Base-by-base conservation (phyloP, 2,329 filamentous ascomycete species). In the Daldinia eschscholtzii region DNA sequence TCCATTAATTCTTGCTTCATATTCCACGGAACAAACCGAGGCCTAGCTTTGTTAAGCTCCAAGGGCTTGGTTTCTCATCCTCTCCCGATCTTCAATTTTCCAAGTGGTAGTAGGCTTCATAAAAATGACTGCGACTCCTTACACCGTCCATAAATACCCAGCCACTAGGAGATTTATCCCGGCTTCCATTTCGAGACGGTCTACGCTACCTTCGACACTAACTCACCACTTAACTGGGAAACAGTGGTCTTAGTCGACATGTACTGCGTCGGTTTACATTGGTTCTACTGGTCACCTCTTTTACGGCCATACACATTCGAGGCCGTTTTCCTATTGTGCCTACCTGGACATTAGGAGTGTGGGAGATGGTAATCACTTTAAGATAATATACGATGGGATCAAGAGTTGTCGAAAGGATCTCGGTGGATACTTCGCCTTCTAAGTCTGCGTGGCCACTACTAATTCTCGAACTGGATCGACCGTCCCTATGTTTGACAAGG, bases 1-100 rank as follows among this genome's bases (percentile, higher is more conserved):
- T 61, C 64, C 57, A 61, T 61, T 71, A 65, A 70, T 70, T 61
- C 39, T 64, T 44, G 41, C 61, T 61, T 50, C 44, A 59, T 62
- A 28, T 65, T 55, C 48, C 28, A 44, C 50, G 39, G 65, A 48
- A 44, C 48, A 41, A 66, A 58, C 35, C 20, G 30, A 57, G 44
- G 39, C 39, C 53, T 30, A 33, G 30, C 52, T 28, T 52, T 20
- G 20, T 12, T 42, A 65, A 37, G 59, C 57, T 50, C 9, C 9
- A 33, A 52, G 53, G 64, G 10, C 52, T 52, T 57, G 55, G 35
- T 55, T 42, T 37, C 42, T 62, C 37, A 30, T 35, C 58, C 53
- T 37, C 26, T 20, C 7, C 12, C 56, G 26, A 56, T 12, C 26
- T 57, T 53, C 18, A 44, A 33, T 55, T 35, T 56, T 52, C 48